phyloP scores from a whole-genome alignment of 2,329 filamentous ascomycete genomes.

The Sclerotinia sclerotiorum region DNA sequence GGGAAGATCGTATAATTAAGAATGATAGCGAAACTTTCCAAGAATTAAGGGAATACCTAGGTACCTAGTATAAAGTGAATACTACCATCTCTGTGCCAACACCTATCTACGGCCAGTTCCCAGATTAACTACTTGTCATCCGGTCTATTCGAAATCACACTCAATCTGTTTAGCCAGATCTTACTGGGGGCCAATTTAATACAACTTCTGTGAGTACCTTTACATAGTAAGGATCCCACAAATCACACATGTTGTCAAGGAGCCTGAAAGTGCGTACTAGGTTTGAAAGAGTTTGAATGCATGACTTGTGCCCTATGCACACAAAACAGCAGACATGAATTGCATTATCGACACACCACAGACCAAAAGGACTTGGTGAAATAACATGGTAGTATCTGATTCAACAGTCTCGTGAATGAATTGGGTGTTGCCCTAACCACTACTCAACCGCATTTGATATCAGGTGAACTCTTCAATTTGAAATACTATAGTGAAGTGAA shows the following conservation, averaged over 20 bases:
- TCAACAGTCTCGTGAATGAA: background rate
- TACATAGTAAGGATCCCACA: background rate
- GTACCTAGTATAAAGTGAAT: conserved; percentile 5
- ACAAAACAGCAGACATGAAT: background rate
- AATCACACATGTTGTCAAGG: background rate
- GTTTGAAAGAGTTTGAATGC: background rate
- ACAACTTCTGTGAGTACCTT: background rate
- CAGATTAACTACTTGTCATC: background rate
- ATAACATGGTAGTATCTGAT: background rate
- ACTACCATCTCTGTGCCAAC: background rate
- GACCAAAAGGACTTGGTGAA: background rate
- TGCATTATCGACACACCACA: background rate
- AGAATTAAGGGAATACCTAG: background rate
- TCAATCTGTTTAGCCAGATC: background rate
- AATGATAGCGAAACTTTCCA: background rate
- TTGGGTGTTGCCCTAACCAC: background rate
- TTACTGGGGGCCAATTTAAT: background rate
- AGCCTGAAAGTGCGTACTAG: background rate
- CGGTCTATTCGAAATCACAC: background rate
- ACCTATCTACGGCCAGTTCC: background rate
- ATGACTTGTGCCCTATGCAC: background rate
- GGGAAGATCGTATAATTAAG: background rate
- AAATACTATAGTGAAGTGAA: background rate
- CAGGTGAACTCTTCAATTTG: no score
- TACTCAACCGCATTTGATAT: background rate